Base-by-base conservation (phyloP, 2,329 filamentous ascomycete species). In the Stachybotrys chartarum region DNA sequence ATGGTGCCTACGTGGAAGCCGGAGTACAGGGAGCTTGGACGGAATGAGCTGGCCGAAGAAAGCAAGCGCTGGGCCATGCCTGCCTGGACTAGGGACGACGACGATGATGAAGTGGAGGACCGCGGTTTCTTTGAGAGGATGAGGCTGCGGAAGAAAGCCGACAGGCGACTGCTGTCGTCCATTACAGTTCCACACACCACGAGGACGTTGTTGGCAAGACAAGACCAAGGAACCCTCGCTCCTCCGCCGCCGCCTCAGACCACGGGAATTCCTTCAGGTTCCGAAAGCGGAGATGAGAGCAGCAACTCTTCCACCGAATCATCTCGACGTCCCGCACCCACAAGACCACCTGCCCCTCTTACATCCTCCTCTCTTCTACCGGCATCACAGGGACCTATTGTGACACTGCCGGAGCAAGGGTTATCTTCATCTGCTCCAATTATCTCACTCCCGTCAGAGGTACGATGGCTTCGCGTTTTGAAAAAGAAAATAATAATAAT, bases 21-120 rank as follows among this genome's bases (percentile, higher is more conserved):
- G 30, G 18, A 32, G 32, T 11, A 7, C 24, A 8, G 10, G 7
- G 8, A 24, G 30, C 16, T 14, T 32, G 10, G 49, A 7, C 49
- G 24, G 49, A 30, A 16, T 14, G 17, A 30, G 18, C 14, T 50
- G 14, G n/a, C 16, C 14, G 49, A 32, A 35, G 49, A 51, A n/a
- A 30, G 7, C 24, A 12, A 35, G 16, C 24, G 24, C 5, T 17
- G 10, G 49, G 30, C 18, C 30, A 31, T 51, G 49, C 64, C 63
- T 2, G 54, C 58, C 7, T 69, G 66, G 66, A 68, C 66, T 14
- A 58, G 58, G 24, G 65, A 56, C n/a, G 66, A 68, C 46, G 63
- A 60, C 4, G 56, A 50, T 52, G 47, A 50, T 8, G 52, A 30
- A 7, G 10, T 35, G 7, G 30, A 24, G 17, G 6, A 42, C 35